Evolutionary conservation across 257 asterid genomes (phyloP).

Genomic region (Petunia secreta): DNA sequence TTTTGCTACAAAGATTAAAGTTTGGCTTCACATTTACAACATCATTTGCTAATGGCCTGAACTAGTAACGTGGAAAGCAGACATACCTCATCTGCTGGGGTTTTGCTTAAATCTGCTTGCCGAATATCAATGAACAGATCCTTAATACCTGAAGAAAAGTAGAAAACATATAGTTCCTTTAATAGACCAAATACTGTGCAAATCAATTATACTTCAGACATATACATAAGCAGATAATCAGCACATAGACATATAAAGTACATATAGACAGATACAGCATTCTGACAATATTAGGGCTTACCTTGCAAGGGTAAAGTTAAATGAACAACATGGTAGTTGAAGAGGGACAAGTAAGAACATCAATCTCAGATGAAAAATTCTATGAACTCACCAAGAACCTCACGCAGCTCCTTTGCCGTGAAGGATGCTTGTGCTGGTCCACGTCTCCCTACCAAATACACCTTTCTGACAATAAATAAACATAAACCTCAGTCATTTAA

Average conservation of each 20-base stretch:
- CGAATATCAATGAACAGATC: slow-evolving; percentile 55
- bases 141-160: slow-evolving; percentile 68
- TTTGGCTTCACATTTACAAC: not conserved
- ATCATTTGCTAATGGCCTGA: not conserved
- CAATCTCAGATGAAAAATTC: slow-evolving; percentile 12
- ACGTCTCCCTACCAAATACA: slow-evolving; percentile 94
- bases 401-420: slow-evolving; percentile 93
- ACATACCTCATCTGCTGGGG: slow-evolving; percentile 82
- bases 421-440: slow-evolving; percentile 98
- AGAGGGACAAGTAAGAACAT: not conserved
- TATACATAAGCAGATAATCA: too few relatives aligned
- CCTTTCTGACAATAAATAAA: slow-evolving; percentile 61
- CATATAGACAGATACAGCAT: too few relatives aligned
- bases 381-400: slow-evolving; percentile 65
- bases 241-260: too few relatives aligned
- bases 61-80: not conserved
- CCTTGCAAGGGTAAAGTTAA: not conserved
- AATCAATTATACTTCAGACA: not conserved
- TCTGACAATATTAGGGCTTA: not conserved
- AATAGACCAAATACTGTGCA: not conserved
- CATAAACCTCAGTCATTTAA: not conserved
- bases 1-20: not conserved
- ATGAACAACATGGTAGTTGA: not conserved
- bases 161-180: slow-evolving; percentile 21
- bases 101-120: slow-evolving; percentile 60